Conservation (phyloP, 331 rosid species). For the Telfairia occidentalis region DNA sequence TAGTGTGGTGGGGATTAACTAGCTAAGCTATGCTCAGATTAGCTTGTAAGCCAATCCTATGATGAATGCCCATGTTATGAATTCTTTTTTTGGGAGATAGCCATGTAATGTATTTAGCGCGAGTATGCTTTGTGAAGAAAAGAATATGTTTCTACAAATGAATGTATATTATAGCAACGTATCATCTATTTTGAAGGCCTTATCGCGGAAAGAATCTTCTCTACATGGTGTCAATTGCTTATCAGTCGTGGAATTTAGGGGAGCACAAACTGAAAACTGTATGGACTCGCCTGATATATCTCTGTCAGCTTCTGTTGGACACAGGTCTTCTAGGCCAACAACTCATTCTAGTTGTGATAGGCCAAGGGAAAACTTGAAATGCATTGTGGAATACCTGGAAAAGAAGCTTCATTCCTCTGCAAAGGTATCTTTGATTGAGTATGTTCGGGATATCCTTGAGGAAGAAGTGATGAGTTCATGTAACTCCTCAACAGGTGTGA, state of each 20-base stretch:
- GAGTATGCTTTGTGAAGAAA: not conserved
- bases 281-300: slow-evolving; percentile 20
- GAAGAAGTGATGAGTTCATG: slow-evolving; percentile 39
- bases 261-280: slow-evolving; percentile 19
- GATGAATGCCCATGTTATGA: not conserved
- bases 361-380: slow-evolving; percentile 27
- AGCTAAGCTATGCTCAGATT: too few species aligned
- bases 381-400: slow-evolving; percentile 46
- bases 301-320: slow-evolving; percentile 10
- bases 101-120: not conserved
- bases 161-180: slow-evolving; percentile 1
- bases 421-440: slow-evolving; percentile 35
- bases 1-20: too few species aligned
- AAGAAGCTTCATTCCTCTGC: slow-evolving; percentile 61
- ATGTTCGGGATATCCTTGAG: slow-evolving; percentile 31
- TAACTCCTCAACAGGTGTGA: slow-evolving; percentile 18
- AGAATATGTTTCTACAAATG: not conserved
- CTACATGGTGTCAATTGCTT: slow-evolving; percentile 25
- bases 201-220: slow-evolving; percentile 20
- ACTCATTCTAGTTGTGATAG: slow-evolving; percentile 17
- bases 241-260: slow-evolving; percentile 30
- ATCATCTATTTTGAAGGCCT: slow-evolving; percentile 39
- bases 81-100: too few species aligned
- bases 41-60: not conserved
- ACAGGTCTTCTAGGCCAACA: slow-evolving; percentile 23